phyloP scores from a whole-genome alignment of 2,329 filamentous ascomycete genomes.

The Celoporthe dispersa region DNA sequence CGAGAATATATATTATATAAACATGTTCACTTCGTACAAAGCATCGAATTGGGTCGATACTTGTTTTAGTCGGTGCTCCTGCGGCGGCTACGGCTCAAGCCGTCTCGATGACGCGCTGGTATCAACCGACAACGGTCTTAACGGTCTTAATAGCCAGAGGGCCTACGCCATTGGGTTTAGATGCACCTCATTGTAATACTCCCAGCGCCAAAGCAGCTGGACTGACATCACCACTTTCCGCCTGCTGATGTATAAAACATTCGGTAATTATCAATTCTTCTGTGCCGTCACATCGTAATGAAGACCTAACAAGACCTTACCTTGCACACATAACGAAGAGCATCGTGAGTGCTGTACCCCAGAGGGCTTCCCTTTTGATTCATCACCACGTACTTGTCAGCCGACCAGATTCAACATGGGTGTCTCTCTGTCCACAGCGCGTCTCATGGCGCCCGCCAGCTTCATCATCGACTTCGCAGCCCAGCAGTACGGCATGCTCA shows the following conservation, averaged over 20 bases:
- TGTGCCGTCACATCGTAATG: too few relatives aligned
- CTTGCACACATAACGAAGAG: background rate
- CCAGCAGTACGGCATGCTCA: slow-evolving; percentile 63
- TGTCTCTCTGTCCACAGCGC: slow-evolving; percentile 56
- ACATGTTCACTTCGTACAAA: background rate
- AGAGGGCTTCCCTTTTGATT: background rate
- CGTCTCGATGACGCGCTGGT: slow-evolving; percentile 24
- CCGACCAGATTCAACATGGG: slow-evolving; percentile 46
- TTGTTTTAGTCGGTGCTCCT: background rate
- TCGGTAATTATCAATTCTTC: background rate
- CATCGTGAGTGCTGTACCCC: too few relatives aligned
- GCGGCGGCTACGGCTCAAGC: background rate
- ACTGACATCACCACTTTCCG: slow-evolving; percentile 19
- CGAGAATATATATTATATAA: background rate
- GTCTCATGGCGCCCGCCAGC: slow-evolving; percentile 56
- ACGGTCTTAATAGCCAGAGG: background rate
- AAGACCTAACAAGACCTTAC: background rate
- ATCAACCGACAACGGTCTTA: background rate
- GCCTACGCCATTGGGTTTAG: slow-evolving; percentile 18
- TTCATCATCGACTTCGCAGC: slow-evolving; percentile 61
- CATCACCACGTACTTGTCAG: background rate
- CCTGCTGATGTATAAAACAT: background rate
- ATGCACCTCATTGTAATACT: slow-evolving; percentile 10
- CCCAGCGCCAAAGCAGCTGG: background rate
- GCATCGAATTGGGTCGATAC: background rate